Conservation (phyloP, 1,284 basidiomycete genomes). For the Ceratobasidium sp. region DNA sequence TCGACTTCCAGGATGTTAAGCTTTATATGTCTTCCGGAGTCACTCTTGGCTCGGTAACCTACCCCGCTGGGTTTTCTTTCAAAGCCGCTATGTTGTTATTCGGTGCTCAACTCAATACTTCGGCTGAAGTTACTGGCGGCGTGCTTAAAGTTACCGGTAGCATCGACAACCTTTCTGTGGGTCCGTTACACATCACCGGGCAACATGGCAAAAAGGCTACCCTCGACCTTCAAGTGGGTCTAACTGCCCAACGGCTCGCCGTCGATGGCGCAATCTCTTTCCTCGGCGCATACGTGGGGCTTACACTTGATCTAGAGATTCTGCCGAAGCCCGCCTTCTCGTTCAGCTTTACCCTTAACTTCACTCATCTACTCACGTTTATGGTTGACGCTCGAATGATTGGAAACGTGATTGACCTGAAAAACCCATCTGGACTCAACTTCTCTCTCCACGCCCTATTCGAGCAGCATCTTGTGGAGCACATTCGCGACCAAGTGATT, state of each 20-base stretch:
- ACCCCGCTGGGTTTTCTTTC: slow-evolving; percentile 8
- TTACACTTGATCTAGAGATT: neutral
- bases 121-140: neutral
- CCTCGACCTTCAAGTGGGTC: neutral
- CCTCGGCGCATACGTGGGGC: neutral
- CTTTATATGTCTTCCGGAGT: slow-evolving; percentile 4
- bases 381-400: neutral
- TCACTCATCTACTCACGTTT: neutral
- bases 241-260: neutral
- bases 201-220: neutral
- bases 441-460: neutral
- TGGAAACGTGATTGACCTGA: neutral
- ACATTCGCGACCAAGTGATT: neutral
- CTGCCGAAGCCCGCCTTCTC: neutral
- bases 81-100: neutral
- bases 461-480: neutral
- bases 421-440: neutral
- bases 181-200: neutral
- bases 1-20: slow-evolving; percentile 1
- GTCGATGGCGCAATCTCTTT: neutral
- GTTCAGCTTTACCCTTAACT: neutral
- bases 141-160: neutral
- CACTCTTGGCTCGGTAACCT: neutral
- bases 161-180: slow-evolving; percentile 5
- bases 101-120: neutral